These are phyloP conservation scores for Populus hybrid DNA, from an alignment of 441 rosid species.

Conservation along the genomic window DNA sequence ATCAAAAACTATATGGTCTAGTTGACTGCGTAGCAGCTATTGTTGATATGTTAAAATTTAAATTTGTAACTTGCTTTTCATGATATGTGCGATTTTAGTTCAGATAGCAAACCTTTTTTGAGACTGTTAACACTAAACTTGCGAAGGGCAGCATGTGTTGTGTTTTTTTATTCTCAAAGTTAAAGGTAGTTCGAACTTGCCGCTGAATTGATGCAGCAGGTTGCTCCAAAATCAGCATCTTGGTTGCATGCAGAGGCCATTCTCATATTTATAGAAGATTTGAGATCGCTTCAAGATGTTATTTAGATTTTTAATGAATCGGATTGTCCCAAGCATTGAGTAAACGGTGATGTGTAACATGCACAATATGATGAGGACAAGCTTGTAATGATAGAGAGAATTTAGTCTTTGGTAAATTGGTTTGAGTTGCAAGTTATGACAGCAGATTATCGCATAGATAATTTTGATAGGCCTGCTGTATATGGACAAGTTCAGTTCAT, in stretches of 20 bases:
- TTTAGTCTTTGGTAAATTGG: too few species aligned
- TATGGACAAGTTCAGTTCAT: too few species aligned
- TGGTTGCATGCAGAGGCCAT: not conserved
- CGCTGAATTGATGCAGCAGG: not conserved
- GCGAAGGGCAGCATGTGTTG: not conserved
- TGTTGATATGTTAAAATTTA: not conserved
- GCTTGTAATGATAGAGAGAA: too few species aligned
- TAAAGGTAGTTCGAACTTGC: not conserved
- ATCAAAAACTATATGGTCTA: not conserved
- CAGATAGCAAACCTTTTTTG: not conserved
- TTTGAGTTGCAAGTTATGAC: too few species aligned
- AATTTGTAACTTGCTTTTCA: not conserved
- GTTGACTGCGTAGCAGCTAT: not conserved
- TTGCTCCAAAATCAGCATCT: not conserved
- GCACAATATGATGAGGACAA: not conserved
- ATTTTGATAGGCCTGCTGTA: too few species aligned
- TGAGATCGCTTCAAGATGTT: not conserved
- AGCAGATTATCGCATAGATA: too few species aligned
- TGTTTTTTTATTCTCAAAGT: not conserved
- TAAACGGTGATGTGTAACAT: not conserved
- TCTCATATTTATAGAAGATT: not conserved
- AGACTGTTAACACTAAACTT: not conserved
- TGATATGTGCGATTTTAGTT: not conserved
- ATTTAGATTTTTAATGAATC: too few species aligned
- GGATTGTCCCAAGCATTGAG: not conserved